phyloP scores from a whole-genome alignment of 768 basidiomycete genomes.

The Holtermanniella nyarrowii region DNA sequence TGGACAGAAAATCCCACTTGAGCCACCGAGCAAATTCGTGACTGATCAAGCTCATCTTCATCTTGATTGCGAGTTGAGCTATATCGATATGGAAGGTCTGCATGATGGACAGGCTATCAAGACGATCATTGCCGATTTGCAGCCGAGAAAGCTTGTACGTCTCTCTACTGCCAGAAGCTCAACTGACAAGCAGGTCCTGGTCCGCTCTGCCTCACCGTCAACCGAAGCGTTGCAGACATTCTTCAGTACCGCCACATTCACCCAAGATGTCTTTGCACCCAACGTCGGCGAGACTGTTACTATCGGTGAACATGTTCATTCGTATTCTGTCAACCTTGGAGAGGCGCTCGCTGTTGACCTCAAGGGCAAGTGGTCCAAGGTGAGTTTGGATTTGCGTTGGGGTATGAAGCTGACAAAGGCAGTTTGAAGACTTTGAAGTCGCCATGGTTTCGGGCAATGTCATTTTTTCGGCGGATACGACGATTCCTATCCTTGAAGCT shows the following conservation, averaged over 20 bases:
- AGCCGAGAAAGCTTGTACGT: conserved; percentile 85
- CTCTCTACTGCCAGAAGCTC: background rate
- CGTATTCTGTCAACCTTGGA: conserved; percentile 85
- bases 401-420: conserved; percentile 2
- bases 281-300: conserved; percentile 62
- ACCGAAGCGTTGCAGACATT: conserved; percentile 66
- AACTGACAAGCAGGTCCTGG: conserved; percentile 57
- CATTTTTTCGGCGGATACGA: conserved; percentile 70
- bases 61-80: conserved; percentile 73
- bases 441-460: conserved; percentile 86
- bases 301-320: conserved; percentile 92
- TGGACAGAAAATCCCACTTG: conserved; percentile 57
- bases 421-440: conserved; percentile 98
- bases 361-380: conserved; percentile 64
- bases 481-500: conserved; percentile 78
- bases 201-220: conserved; percentile 61
- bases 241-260: conserved; percentile 75
- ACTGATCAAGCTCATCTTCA: conserved; percentile 65
- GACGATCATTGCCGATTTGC: conserved; percentile 90
- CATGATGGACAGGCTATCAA: conserved; percentile 96
- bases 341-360: conserved; percentile 71
- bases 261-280: conserved; percentile 82
- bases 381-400: conserved; percentile 43
- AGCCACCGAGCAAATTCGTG: conserved; percentile 86
- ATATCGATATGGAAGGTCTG: conserved; percentile 90